These are phyloP conservation scores for Fraxinus sp. DNA, from an alignment of 305 asterid species.

Conservation along the genomic window DNA sequence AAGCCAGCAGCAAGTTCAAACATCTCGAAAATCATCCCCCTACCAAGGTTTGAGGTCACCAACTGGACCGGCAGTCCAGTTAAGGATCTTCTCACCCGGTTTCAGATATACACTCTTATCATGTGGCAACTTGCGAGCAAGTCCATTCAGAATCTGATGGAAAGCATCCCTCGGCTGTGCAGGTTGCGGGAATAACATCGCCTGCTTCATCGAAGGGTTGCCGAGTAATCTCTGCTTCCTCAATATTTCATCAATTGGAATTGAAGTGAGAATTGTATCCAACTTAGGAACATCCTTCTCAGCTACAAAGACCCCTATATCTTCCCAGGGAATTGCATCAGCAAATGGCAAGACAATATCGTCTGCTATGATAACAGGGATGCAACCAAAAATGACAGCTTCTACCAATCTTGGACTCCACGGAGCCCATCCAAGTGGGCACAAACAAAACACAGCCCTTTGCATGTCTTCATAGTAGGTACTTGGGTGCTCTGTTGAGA, in stretches of 20 bases:
- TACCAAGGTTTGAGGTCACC: constrained; percentile 58
- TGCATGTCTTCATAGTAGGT: constrained; percentile 73
- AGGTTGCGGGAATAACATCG: constrained; percentile 59
- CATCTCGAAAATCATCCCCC: not conserved
- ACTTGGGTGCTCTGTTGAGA: constrained; percentile 61
- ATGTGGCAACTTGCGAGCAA: constrained; percentile 60
- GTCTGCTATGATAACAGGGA: constrained; percentile 64
- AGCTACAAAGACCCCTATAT: constrained; percentile 58
- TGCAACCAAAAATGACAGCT: constrained; percentile 65
- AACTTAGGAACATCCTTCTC: constrained; percentile 59
- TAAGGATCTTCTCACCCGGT: constrained; percentile 40
- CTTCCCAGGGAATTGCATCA: constrained; percentile 74
- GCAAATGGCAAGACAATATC: constrained; percentile 66
- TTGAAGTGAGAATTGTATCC: constrained; percentile 54
- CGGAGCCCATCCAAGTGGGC: constrained; percentile 75
- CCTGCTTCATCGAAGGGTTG: constrained; percentile 65
- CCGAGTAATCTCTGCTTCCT: constrained; percentile 58
- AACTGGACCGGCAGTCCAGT: constrained; percentile 60
- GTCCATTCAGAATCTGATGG: constrained; percentile 61
- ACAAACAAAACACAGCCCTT: constrained; percentile 55
- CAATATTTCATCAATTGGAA: constrained; percentile 50
- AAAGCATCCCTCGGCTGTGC: constrained; percentile 59
- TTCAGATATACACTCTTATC: constrained; percentile 36
- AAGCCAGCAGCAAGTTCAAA: not conserved
- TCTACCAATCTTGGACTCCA: constrained; percentile 69